Conservation (phyloP, 441 rosid species). For the Populus hybrid region DNA sequence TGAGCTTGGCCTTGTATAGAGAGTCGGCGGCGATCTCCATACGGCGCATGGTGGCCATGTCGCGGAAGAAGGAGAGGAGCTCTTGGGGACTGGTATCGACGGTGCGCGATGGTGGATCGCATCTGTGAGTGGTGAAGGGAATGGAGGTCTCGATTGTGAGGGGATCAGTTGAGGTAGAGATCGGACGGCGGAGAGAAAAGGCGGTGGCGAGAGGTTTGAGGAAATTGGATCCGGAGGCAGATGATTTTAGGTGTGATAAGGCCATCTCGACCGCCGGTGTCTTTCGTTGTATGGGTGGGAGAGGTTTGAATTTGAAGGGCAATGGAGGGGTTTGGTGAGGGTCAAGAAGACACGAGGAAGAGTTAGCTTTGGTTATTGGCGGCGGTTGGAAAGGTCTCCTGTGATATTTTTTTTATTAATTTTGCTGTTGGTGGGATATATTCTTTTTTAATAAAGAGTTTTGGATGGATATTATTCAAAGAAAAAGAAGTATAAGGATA, state of each 20-base stretch:
- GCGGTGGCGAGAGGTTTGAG: constrained; percentile 40
- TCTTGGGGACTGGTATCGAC: constrained; percentile 64
- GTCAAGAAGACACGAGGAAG: neutral
- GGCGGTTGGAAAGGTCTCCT: neutral
- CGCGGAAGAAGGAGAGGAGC: constrained; percentile 73
- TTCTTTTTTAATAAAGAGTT: neutral
- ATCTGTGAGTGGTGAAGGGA: constrained; percentile 76
- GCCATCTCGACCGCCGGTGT: constrained; percentile 46
- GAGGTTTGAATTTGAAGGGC: constrained; percentile 3
- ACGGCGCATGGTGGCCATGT: constrained; percentile 84
- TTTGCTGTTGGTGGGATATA: neutral
- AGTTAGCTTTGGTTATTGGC: neutral
- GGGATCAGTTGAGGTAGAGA: constrained; percentile 70
- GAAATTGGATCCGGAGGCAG: constrained; percentile 40
- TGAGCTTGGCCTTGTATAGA: constrained; percentile 90
- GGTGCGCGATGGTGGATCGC: constrained; percentile 78
- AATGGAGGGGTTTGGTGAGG: constrained; percentile 5
- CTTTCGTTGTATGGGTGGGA: neutral
- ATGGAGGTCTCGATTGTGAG: constrained; percentile 78
- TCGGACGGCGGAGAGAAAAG: constrained; percentile 45
- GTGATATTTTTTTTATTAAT: too few species aligned
- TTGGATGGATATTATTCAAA: neutral
- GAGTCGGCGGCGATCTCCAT: constrained; percentile 98
- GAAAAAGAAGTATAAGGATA: too few species aligned
- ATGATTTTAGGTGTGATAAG: constrained; percentile 42